Percentiles rank a stretch among this genome's conserved stretches.
Evolutionary conservation across 495 filamentous ascomycete genomes (phyloP).

Genomic region (Podospora fimiseda): DNA sequence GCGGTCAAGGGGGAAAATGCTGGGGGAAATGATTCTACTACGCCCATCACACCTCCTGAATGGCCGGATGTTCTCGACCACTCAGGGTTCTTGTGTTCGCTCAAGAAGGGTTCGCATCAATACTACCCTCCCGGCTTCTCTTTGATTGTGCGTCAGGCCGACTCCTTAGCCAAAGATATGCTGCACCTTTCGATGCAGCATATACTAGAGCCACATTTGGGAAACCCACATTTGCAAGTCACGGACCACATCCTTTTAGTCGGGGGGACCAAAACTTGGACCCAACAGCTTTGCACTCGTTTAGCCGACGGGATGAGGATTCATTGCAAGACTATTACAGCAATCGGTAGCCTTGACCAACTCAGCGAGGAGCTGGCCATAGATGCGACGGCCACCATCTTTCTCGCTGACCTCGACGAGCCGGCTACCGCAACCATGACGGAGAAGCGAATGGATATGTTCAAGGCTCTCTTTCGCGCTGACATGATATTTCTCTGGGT

Average conservation of each 20-base stretch:
- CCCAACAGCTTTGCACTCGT: not conserved
- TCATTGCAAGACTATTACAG: no score
- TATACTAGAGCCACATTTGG: not conserved
- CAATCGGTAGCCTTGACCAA: constrained; percentile 20
- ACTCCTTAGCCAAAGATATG: constrained; percentile 13
- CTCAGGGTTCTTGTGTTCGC: constrained; percentile 26
- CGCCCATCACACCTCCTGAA: constrained; percentile 20
- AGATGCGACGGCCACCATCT: constrained; percentile 25
- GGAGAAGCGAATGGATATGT: constrained; percentile 17
- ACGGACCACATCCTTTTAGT: constrained; percentile 29
- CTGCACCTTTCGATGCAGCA: constrained; percentile 9
- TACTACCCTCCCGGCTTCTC: constrained; percentile 25
- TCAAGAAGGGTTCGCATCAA: constrained; percentile 24
- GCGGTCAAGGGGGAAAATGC: not conserved
- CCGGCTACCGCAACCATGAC: constrained; percentile 34
- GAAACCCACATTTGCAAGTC: no score
- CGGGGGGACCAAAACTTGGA: constrained; percentile 17
- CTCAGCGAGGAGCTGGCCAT: no score
- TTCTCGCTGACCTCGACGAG: constrained; percentile 34
- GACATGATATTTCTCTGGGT: constrained; percentile 37
- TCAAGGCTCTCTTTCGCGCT: constrained; percentile 31
- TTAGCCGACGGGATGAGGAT: no score
- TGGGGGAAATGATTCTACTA: no score
- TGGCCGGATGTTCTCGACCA: constrained; percentile 33
- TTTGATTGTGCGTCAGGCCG: constrained; percentile 32